phyloP scores from a whole-genome alignment of 768 basidiomycete species.

The Russula ochroleuca region DNA sequence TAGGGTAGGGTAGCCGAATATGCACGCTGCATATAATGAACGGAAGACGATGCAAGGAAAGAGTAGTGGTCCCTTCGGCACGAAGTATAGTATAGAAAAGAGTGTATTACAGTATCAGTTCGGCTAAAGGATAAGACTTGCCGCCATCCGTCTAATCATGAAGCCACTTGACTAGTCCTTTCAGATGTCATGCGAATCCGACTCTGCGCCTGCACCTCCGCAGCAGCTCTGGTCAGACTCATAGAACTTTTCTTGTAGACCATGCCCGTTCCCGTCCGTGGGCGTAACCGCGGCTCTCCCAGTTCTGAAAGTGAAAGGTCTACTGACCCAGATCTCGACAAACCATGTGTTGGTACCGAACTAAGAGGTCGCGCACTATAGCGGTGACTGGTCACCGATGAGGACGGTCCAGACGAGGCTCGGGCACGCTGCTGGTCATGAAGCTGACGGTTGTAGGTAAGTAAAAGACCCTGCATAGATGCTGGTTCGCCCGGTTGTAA shows the following conservation, averaged over 20 bases:
- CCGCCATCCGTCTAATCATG: neutral
- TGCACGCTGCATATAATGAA: conserved; percentile 19
- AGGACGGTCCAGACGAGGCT: conserved; percentile 13
- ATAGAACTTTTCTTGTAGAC: conserved; percentile 26
- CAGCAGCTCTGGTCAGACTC: conserved; percentile 20
- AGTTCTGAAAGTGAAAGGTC: conserved; percentile 1
- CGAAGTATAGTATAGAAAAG: conserved; percentile 3
- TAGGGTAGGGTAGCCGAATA: conserved; percentile 17
- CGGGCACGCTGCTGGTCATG: conserved; percentile 27
- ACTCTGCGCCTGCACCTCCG: conserved; percentile 25
- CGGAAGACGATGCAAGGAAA: conserved; percentile 16
- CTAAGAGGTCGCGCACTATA: conserved; percentile 10
- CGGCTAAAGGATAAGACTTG: neutral
- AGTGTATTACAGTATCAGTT: conserved; percentile 14
- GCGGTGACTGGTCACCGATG: neutral
- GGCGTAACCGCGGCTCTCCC: conserved; percentile 20
- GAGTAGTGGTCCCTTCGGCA: neutral
- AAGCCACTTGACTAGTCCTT: neutral
- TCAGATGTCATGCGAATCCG: conserved; percentile 23
- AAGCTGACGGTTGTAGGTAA: conserved; percentile 27
- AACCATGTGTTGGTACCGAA: neutral
- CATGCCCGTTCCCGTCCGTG: conserved; percentile 28
- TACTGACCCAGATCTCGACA: conserved; percentile 15
- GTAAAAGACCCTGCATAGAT: conserved; percentile 21
- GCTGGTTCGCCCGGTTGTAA: conserved; percentile 25